phyloP scores from a whole-genome alignment of 805 yeast genomes.

The Zygosaccharomyces gambellarensis region DNA sequence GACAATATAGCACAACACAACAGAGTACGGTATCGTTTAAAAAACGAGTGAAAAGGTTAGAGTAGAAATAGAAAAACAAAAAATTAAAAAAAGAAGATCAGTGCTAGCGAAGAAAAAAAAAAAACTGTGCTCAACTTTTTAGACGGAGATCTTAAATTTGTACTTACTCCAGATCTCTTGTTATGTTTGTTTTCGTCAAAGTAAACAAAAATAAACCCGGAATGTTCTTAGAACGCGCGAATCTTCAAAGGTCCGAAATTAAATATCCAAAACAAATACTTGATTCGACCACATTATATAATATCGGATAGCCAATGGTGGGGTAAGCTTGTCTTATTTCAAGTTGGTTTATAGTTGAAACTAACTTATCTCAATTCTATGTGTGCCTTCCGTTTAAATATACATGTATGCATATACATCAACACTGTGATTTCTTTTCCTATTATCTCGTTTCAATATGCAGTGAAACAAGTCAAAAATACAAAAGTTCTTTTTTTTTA shows the following conservation, averaged over 20 bases:
- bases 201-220: conserved; percentile 2
- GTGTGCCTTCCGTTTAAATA: background rate
- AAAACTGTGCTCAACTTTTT: background rate
- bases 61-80: too few species aligned
- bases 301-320: background rate
- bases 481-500: background rate
- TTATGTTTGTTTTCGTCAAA: conserved; percentile 1
- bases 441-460: background rate
- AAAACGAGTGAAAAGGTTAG: too few species aligned
- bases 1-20: background rate
- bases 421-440: background rate
- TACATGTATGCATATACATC: background rate
- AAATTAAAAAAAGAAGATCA: too few species aligned
- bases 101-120: background rate
- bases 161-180: conserved; percentile 1
- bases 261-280: background rate
- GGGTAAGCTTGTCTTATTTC: background rate
- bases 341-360: background rate
- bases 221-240: background rate
- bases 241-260: background rate
- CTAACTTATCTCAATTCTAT: background rate
- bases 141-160: background rate
- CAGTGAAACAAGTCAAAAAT: background rate
- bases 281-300: background rate
- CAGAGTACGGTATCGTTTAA: too few species aligned